These are phyloP conservation scores for Tirmania nivea DNA, from an alignment of 495 filamentous ascomycete genomes.

Conservation along the genomic window DNA sequence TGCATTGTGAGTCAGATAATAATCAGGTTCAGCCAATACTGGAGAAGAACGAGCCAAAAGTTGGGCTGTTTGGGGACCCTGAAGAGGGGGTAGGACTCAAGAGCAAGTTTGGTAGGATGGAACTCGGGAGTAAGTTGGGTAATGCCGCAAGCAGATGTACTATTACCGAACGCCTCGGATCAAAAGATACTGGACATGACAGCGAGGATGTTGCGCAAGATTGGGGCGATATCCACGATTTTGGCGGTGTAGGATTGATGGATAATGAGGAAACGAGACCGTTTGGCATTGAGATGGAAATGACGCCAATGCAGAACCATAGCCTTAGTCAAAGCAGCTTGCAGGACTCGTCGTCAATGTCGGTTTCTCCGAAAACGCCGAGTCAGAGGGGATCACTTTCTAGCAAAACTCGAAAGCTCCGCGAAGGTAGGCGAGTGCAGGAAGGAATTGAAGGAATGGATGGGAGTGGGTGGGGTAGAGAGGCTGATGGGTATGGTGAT, in stretches of 20 bases:
- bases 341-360: not conserved
- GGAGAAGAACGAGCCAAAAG: not conserved
- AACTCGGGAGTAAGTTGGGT: not conserved
- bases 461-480: not conserved
- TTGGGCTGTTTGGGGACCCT: not conserved
- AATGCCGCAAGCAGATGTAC: not conserved
- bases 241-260: not conserved
- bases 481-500: not conserved
- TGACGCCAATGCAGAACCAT: not conserved
- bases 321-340: not conserved
- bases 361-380: not conserved
- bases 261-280: not conserved
- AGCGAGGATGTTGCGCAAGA: not conserved
- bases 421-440: not conserved
- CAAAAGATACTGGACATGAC: not conserved
- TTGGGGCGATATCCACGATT: not conserved
- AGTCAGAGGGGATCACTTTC: not conserved
- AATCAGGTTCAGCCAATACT: no score
- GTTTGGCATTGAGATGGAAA: not conserved
- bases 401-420: not conserved
- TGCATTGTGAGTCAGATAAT: conserved; percentile 10
- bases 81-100: not conserved
- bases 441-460: not conserved
- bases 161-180: not conserved
- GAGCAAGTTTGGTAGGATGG: not conserved